Evolutionary conservation across 768 basidiomycete species (phyloP).

Genomic region (Tylopilus intermedius): DNA sequence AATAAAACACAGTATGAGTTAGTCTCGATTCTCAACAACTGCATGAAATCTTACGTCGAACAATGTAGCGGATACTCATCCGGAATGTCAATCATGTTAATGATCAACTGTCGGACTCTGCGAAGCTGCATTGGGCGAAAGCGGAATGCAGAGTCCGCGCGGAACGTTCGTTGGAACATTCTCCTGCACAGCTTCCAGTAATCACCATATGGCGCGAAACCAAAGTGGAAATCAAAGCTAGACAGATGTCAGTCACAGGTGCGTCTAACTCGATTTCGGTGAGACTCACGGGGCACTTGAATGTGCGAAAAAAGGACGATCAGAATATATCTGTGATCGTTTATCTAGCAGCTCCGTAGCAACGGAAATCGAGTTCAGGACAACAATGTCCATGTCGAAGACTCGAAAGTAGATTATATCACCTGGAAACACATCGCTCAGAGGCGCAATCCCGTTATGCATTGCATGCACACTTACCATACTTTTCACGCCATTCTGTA

Average conservation of each 20-base stretch:
- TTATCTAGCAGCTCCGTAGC: not conserved
- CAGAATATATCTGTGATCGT: not conserved
- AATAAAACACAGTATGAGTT: too few species aligned
- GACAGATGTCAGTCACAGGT: not conserved
- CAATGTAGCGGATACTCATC: not conserved
- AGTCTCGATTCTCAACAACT: too few species aligned
- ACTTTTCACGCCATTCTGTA: not conserved
- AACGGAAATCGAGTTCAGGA: not conserved
- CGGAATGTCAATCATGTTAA: not conserved
- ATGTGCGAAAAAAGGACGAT: not conserved
- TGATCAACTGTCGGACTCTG: not conserved
- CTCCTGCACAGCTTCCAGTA: too few species aligned
- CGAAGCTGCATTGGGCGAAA: not conserved
- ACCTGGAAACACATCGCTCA: not conserved
- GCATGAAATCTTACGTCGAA: too few species aligned
- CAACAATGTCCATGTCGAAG: not conserved
- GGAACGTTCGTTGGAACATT: not conserved
- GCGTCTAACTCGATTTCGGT: not conserved
- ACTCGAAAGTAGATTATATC: not conserved
- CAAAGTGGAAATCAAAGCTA: too few species aligned
- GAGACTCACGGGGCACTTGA: not conserved
- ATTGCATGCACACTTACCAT: not conserved
- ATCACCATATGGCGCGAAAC: too few species aligned
- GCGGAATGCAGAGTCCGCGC: too few species aligned
- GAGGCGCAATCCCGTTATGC: too few species aligned